Evolutionary conservation across 371 early-diverging fungal species (phyloP).

Genomic region (Choanephora cucurbitarum): DNA sequence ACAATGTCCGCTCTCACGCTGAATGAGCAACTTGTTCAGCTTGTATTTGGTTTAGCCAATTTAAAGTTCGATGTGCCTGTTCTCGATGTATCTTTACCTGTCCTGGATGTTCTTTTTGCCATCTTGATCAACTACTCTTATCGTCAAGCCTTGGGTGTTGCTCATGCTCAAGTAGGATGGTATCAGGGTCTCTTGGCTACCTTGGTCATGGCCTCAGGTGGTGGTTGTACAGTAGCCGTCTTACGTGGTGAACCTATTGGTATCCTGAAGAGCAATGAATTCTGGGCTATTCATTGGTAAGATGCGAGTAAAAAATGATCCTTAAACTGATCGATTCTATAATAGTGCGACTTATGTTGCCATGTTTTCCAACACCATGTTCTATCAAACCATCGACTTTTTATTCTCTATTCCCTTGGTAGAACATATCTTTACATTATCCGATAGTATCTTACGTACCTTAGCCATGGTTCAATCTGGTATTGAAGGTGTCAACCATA

Average conservation of each 20-base stretch:
- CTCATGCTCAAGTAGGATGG: slow-evolving; percentile 47
- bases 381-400: slow-evolving; percentile 32
- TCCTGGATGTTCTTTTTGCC: slow-evolving; percentile 57
- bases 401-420: slow-evolving; percentile 42
- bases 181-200: slow-evolving; percentile 59
- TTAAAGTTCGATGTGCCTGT: slow-evolving; percentile 33
- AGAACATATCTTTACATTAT: slow-evolving; percentile 49
- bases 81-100: slow-evolving; percentile 28
- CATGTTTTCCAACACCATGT: slow-evolving; percentile 41
- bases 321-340: not conserved
- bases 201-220: slow-evolving; percentile 58
- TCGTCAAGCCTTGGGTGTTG: slow-evolving; percentile 50
- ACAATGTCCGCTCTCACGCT: slow-evolving; percentile 15
- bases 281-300: slow-evolving; percentile 50
- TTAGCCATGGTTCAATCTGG: slow-evolving; percentile 50
- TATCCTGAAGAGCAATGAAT: slow-evolving; percentile 43
- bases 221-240: slow-evolving; percentile 49
- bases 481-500: slow-evolving; percentile 51
- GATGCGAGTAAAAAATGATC: not conserved
- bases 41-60: slow-evolving; percentile 31
- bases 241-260: slow-evolving; percentile 47
- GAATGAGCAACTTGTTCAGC: slow-evolving; percentile 31
- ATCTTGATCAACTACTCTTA: slow-evolving; percentile 58
- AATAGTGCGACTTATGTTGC: slow-evolving; percentile 40
- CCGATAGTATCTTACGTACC: slow-evolving; percentile 53